Base-by-base conservation (phyloP, 108 stramenopile species). In the Bacterosira constricta region DNA sequence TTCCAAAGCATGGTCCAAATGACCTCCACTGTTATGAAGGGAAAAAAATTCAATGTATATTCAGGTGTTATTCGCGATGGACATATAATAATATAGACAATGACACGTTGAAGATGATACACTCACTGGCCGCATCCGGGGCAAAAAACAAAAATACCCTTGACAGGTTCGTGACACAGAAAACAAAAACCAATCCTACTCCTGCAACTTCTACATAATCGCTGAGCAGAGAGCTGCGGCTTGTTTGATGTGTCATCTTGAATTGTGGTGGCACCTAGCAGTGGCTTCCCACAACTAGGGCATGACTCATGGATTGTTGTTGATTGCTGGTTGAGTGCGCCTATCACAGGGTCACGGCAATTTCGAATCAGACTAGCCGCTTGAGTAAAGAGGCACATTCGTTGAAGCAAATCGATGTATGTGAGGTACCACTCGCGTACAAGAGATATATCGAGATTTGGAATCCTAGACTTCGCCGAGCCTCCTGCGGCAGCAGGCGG, bases 351-450 rank as follows among this genome's bases (percentile, higher is more conserved):
- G 59, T 94, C 93, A 3, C 66, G 66, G 78, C 88, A 94, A 35
- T 78, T 82, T 37, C 85, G 59, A 50, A 94, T 91, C 12, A 94
- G 66, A 71, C 66, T 75, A 0, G 89, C 72, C 17, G 90, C 88
- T 37, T 87, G 86, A 10, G 85, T 79, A 58, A 91, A 94, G 2
- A 94, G 81, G 52, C 90, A 91, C 90, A 91, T 90, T 68, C 88
- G 88, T 29, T 90, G 85, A 34, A 94, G 68, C 2, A 94, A 66
- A 55, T 94, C 93, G 41, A 94, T 90, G 52, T 94, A 94, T 0
- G 83, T 82, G 7, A 94, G 71, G 66, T 94, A 94, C 93, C 93
- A 94, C 69, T 94, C 90, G 71, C 93, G 76, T 5, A 94, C 81
- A 13, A 90, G 39, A 39, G 80, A 64, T 18, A 91, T 75, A 18